These are phyloP conservation scores for Colletotrichum sansevieriae DNA, from an alignment of 2,329 filamentous ascomycete species.

Conservation along the genomic window DNA sequence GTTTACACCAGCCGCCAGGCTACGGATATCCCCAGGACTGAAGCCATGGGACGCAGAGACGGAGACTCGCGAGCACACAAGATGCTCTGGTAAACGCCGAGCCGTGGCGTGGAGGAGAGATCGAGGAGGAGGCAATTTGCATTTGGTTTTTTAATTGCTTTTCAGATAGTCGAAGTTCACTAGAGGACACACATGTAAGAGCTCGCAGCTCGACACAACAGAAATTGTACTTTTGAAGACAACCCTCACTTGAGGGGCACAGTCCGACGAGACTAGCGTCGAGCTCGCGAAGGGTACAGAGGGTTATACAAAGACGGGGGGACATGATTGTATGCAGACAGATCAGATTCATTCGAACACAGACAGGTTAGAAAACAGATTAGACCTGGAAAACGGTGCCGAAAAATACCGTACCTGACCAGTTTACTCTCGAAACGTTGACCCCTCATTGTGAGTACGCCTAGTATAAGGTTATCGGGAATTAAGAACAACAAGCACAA, in stretches of 20 bases:
- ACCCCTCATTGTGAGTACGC: not conserved
- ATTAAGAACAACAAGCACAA: not conserved
- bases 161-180: not conserved
- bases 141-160: constrained; percentile 17
- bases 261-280: constrained; percentile 26
- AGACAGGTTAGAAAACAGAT: not conserved
- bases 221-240: constrained; percentile 30
- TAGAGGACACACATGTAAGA: constrained; percentile 27
- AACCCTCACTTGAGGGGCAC: constrained; percentile 1
- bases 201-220: constrained; percentile 26
- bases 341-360: constrained; percentile 8
- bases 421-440: not conserved
- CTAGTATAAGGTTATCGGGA: not conserved
- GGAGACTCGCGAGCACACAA: constrained; percentile 29
- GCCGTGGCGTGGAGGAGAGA: constrained; percentile 21
- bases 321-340: not conserved
- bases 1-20: constrained; percentile 26
- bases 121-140: not conserved
- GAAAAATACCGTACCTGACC: not conserved
- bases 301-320: not conserved
- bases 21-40: constrained; percentile 15
- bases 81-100: constrained; percentile 31
- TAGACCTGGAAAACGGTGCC: not conserved
- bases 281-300: constrained; percentile 7
- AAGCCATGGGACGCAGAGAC: constrained; percentile 26